Base-by-base conservation (phyloP, 768 basidiomycete species). In the Tricholoma furcatifolium region DNA sequence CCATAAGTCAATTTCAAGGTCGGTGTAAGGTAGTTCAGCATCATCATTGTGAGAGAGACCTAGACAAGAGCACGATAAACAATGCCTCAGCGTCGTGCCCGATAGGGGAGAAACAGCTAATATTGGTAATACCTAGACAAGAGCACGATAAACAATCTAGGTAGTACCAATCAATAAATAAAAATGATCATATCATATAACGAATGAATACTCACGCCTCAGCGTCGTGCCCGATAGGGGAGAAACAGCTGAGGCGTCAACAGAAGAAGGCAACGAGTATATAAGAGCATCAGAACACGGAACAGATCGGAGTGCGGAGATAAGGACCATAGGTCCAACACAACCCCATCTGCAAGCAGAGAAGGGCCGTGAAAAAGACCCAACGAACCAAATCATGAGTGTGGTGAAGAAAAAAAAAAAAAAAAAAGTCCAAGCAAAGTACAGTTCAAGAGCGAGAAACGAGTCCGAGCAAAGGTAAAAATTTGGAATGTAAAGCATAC, bases 371-470 rank as follows among this genome's bases (percentile, higher is more conserved):
- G 43, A 44, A 6, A 23, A 27, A 44, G 15, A 35, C 15, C n/a
- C n/a, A n/a, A n/a, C n/a, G n/a, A n/a, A n/a, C n/a, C n/a, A n/a
- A n/a, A 35, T 35, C 8, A 15, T 9, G 34, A 35, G 34, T 8
- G 34, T 9, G 15, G 34, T 8, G 34, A 35, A 35, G 34, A 35
- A 35, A 35, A 50, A 32, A 27, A 1, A 32, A 21, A 27, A 41
- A 39, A 8, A n/a, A 50, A 15, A 42, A 54, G 43, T n/a, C 58
- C 54, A 18, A 65, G 42, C 10, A 53, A 49, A 18, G 14, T 11
- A 27, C 57, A 43, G 32, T 63, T 47, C 5, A 43, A 24, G 40
- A n/a, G n/a, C n/a, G n/a, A n/a, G n/a, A n/a, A n/a, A n/a, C n/a
- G n/a, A n/a, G n/a, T n/a, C n/a, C n/a, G n/a, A n/a, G n/a, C n/a